Evolutionary conservation across 2,329 filamentous ascomycete species (phyloP).

Genomic region (Lasiodiplodia sp.): DNA sequence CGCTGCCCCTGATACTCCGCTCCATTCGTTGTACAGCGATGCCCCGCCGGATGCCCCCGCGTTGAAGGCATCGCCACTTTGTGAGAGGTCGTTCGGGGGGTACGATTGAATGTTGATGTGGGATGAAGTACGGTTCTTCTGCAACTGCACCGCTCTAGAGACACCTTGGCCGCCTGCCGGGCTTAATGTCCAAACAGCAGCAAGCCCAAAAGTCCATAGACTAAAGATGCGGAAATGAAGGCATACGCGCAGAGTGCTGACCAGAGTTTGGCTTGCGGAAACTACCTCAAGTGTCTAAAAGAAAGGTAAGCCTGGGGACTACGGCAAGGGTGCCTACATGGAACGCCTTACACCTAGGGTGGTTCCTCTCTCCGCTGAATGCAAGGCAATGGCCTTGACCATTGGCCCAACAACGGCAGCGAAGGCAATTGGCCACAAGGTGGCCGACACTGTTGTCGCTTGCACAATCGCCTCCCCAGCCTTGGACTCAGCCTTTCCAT

Average conservation of each 20-base stretch:
- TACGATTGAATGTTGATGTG: not conserved
- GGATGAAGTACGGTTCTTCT: not conserved
- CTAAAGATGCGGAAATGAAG: not conserved
- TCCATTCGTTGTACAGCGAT: not conserved
- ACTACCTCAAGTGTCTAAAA: slow-evolving; percentile 3
- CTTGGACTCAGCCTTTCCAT: no score
- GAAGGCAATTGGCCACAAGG: slow-evolving; percentile 15
- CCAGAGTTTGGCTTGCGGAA: not conserved
- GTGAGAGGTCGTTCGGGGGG: not conserved
- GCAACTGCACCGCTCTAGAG: not conserved
- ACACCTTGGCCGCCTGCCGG: slow-evolving; percentile 3
- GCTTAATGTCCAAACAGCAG: not conserved
- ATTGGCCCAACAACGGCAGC: slow-evolving; percentile 12
- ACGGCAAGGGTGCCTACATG: no score
- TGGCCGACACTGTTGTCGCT: not conserved
- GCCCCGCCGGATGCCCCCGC: no score
- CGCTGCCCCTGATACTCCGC: not conserved
- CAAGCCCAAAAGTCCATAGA: not conserved
- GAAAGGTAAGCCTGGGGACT: not conserved
- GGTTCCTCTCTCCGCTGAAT: not conserved
- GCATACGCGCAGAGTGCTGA: not conserved
- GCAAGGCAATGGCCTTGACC: not conserved
- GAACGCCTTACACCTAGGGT: no score
- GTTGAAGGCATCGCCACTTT: not conserved
- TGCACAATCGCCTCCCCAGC: no score